These are phyloP conservation scores for Kwoniella heveanensis DNA, from an alignment of 768 basidiomycete genomes.

Conservation along the genomic window DNA sequence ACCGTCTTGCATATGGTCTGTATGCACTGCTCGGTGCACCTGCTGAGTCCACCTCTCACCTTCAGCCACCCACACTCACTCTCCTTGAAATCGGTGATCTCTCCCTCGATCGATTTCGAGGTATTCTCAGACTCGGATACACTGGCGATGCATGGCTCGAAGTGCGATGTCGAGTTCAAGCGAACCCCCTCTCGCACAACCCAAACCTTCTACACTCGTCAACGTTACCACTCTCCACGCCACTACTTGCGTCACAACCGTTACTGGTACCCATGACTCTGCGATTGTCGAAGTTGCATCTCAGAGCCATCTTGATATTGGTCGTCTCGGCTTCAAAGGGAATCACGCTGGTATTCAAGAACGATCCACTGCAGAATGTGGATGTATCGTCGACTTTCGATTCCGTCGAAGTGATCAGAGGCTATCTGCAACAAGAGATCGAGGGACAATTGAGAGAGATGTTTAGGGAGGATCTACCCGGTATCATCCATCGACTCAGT, in stretches of 20 bases:
- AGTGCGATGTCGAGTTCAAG: constrained; percentile 58
- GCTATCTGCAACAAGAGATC: constrained; percentile 95
- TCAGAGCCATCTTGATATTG: constrained; percentile 93
- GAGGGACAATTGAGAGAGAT: constrained; percentile 95
- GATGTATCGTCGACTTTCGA: constrained; percentile 98
- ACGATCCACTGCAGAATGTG: constrained; percentile 95
- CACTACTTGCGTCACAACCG: constrained; percentile 85
- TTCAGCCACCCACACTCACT: constrained; percentile 91
- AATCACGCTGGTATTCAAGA: constrained; percentile 98
- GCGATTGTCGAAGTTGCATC: constrained; percentile 89
- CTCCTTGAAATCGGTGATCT: constrained; percentile 97
- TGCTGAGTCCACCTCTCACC: too few species aligned
- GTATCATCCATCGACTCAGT: constrained; percentile 92
- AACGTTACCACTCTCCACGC: constrained; percentile 53
- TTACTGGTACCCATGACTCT: constrained; percentile 98
- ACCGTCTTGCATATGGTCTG: too few species aligned
- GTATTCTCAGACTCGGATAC: constrained; percentile 94
- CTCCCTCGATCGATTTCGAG: constrained; percentile 90
- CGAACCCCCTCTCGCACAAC: constrained; percentile 69
- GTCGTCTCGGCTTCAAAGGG: constrained; percentile 97
- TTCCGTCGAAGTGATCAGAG: constrained; percentile 94
- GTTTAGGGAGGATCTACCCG: constrained; percentile 95
- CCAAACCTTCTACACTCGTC: constrained; percentile 50
- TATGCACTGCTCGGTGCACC: too few species aligned
- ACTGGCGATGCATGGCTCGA: constrained; percentile 75